Conservation (phyloP, 140 eudicot species). For the Oenanthe javanica region DNA sequence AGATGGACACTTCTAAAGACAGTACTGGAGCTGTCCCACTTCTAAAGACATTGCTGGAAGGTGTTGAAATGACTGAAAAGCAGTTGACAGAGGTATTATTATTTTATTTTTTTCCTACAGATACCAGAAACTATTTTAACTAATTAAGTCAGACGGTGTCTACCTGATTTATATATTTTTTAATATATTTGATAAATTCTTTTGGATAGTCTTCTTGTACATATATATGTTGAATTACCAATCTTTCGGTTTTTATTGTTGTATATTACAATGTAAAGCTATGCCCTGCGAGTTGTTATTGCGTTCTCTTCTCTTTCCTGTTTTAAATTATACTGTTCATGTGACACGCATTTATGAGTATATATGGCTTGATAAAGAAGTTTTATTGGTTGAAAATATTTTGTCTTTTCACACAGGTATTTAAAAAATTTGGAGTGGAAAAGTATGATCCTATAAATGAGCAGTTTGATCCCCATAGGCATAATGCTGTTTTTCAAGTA, state of each 20-base stretch:
- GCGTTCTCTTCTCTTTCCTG: neutral
- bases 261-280: neutral
- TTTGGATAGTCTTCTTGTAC: neutral
- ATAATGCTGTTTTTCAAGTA: constrained; percentile 85
- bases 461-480: constrained; percentile 89
- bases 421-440: constrained; percentile 78
- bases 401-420: constrained; percentile 34
- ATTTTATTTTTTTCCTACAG: neutral
- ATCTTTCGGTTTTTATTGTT: neutral
- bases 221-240: neutral
- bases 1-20: constrained; percentile 68
- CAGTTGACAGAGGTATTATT: constrained; percentile 63
- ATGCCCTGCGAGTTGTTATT: neutral
- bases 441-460: constrained; percentile 72
- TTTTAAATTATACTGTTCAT: neutral
- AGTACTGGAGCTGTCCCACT: constrained; percentile 71
- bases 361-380: neutral
- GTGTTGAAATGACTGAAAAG: constrained; percentile 96
- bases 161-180: neutral
- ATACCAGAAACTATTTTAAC: neutral
- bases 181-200: neutral
- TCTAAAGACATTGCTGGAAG: constrained; percentile 73
- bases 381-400: neutral
- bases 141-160: neutral
- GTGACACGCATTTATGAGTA: neutral